These are phyloP conservation scores for Aureobasidium sp. DNA, from an alignment of 2,329 filamentous ascomycete species.

Conservation along the genomic window DNA sequence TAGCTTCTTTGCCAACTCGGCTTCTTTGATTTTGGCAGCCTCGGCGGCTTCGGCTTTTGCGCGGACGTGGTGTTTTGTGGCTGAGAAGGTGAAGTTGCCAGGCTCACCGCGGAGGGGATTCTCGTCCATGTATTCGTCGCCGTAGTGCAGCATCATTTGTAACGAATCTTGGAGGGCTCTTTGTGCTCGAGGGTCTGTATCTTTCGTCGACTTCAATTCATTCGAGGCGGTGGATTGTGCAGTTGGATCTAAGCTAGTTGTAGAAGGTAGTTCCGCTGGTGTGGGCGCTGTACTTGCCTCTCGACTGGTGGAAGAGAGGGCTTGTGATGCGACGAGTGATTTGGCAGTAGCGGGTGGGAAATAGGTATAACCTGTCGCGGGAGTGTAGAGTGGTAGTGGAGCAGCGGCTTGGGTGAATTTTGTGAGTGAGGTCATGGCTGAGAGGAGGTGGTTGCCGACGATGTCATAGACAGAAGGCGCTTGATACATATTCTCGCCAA, in stretches of 20 bases:
- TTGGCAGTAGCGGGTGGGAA: conserved; percentile 35
- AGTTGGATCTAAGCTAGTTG: background rate
- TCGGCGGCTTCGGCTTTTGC: conserved; percentile 34
- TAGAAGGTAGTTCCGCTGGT: background rate
- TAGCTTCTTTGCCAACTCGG: conserved; percentile 24
- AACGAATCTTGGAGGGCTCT: conserved; percentile 40
- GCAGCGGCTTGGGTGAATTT: conserved; percentile 49
- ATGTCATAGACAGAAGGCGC: conserved; percentile 55
- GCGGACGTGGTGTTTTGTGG: conserved; percentile 37
- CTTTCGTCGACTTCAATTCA: background rate
- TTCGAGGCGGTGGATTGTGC: background rate
- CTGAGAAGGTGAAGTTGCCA: conserved; percentile 52
- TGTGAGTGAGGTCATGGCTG: conserved; percentile 49
- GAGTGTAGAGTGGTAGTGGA: conserved; percentile 50
- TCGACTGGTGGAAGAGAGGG: conserved; percentile 35
- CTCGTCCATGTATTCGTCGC: conserved; percentile 58
- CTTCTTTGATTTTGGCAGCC: conserved; percentile 25
- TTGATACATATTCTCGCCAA: conserved; percentile 56
- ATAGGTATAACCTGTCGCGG: conserved; percentile 55
- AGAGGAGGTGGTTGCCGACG: conserved; percentile 45
- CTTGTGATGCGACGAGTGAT: conserved; percentile 27
- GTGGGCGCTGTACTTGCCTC: conserved; percentile 37
- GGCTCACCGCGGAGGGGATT: conserved; percentile 57
- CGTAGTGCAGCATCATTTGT: conserved; percentile 39
- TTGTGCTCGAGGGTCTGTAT: conserved; percentile 26